Evolutionary conservation across 768 basidiomycete species (phyloP).

Genomic region (Hypholoma sublateritium): DNA sequence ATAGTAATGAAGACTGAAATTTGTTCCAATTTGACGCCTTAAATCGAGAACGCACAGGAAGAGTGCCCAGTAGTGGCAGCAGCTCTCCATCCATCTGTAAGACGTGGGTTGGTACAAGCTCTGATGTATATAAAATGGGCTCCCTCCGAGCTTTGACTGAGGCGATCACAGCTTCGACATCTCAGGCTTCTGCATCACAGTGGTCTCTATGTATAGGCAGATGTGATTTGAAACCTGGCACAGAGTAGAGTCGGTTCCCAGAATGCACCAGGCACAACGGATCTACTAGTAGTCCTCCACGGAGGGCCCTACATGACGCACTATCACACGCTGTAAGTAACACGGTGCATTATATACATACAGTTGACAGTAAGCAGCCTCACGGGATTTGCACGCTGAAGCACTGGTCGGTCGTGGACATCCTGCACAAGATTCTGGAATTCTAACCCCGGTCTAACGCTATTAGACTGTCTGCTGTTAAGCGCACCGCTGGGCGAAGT

Average conservation of each 20-base stretch:
- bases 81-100: too few species aligned
- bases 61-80: too few species aligned
- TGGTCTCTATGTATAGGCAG: too few species aligned
- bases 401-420: not conserved
- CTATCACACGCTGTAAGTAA: conserved; percentile 41
- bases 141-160: too few species aligned
- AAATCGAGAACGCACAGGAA: too few species aligned
- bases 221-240: conserved; percentile 45
- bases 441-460: not conserved
- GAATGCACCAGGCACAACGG: conserved; percentile 9
- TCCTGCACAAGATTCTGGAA: not conserved
- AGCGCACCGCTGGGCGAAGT: not conserved
- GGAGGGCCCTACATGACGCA: conserved; percentile 50
- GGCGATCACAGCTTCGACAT: too few species aligned
- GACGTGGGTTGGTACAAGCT: too few species aligned
- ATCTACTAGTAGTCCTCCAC: conserved; percentile 48
- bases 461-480: too few species aligned
- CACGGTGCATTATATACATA: conserved; percentile 27
- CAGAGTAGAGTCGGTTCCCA: conserved; percentile 42
- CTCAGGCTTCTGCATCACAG: too few species aligned
- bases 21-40: too few species aligned
- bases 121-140: too few species aligned
- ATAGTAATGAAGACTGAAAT: too few species aligned
- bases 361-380: not conserved
- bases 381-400: not conserved